phyloP scores from a whole-genome alignment of 257 asterid genomes.

The Nicotiana attenuata region DNA sequence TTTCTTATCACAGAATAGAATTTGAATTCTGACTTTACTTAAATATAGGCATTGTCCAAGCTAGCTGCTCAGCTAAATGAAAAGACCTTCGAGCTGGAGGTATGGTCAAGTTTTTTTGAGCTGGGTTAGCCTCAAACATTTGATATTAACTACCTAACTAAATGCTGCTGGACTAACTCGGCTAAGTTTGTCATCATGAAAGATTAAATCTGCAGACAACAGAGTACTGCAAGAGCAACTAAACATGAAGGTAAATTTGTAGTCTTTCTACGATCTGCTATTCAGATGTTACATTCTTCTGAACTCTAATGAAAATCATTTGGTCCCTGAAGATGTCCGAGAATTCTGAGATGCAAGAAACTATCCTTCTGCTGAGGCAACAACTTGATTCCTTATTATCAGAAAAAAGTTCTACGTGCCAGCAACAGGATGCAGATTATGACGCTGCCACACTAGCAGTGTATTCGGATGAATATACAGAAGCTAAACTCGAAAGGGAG shows the following conservation, averaged over 20 bases:
- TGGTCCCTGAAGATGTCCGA: slow-evolving; percentile 36
- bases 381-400: slow-evolving; percentile 46
- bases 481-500: slow-evolving; percentile 23
- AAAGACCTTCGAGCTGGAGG: slow-evolving; percentile 82
- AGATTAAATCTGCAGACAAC: slow-evolving; percentile 87
- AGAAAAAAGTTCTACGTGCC: slow-evolving; percentile 29
- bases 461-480: slow-evolving; percentile 32
- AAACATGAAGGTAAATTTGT: slow-evolving; percentile 48
- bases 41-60: slow-evolving; percentile 54
- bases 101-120: slow-evolving; percentile 22
- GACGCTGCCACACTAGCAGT: slow-evolving; percentile 25
- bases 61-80: slow-evolving; percentile 72
- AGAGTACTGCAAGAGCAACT: slow-evolving; percentile 88
- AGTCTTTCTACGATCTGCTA: background rate
- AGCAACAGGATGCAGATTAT: slow-evolving; percentile 11
- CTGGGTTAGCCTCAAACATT: background rate
- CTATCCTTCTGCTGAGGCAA: slow-evolving; percentile 45
- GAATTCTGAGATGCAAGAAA: slow-evolving; percentile 63
- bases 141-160: slow-evolving; percentile 6
- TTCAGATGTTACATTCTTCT: slow-evolving; percentile 11
- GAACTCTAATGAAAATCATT: slow-evolving; percentile 9
- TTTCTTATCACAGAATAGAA: background rate
- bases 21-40: background rate
- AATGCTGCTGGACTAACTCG: slow-evolving; percentile 29
- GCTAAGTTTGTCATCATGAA: slow-evolving; percentile 12